Evolutionary conservation across 164 flowering plant genomes (phyloP).

Genomic region (Magnolia officinalis): DNA sequence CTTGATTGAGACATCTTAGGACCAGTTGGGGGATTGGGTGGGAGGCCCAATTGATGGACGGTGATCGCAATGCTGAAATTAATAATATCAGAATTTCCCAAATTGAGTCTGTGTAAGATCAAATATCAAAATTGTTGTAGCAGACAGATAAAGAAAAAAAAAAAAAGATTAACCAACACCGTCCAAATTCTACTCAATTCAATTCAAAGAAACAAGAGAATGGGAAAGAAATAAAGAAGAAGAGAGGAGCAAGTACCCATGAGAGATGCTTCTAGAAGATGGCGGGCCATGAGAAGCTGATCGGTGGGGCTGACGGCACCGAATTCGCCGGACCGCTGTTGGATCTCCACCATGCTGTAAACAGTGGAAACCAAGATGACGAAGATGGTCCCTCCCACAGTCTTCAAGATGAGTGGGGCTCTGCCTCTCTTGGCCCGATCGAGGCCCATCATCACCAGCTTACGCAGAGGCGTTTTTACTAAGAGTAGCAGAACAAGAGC

Average conservation of each 20-base stretch:
- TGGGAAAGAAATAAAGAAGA: neutral
- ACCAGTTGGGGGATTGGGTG: neutral
- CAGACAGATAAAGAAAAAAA: neutral
- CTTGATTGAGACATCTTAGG: neutral
- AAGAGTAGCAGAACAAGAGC: slow-evolving; percentile 45
- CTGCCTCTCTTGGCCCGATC: slow-evolving; percentile 80
- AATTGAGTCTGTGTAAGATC: neutral
- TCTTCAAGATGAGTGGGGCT: slow-evolving; percentile 71
- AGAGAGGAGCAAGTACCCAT: slow-evolving; percentile 51
- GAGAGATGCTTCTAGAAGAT: slow-evolving; percentile 76
- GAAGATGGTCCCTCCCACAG: slow-evolving; percentile 53
- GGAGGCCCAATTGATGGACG: neutral
- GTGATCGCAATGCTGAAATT: neutral
- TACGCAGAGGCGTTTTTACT: slow-evolving; percentile 76
- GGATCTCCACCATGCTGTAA: slow-evolving; percentile 58
- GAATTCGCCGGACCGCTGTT: slow-evolving; percentile 42
- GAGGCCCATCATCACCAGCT: slow-evolving; percentile 58
- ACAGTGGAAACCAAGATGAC: slow-evolving; percentile 48
- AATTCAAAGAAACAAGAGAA: neutral
- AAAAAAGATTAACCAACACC: neutral
- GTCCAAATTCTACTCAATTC: neutral
- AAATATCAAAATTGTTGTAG: neutral
- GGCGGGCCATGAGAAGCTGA: slow-evolving; percentile 70
- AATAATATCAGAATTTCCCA: neutral
- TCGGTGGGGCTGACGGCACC: slow-evolving; percentile 64